phyloP scores from a whole-genome alignment of 305 asterid species.

The Fraxinus xanthoxyloides region DNA sequence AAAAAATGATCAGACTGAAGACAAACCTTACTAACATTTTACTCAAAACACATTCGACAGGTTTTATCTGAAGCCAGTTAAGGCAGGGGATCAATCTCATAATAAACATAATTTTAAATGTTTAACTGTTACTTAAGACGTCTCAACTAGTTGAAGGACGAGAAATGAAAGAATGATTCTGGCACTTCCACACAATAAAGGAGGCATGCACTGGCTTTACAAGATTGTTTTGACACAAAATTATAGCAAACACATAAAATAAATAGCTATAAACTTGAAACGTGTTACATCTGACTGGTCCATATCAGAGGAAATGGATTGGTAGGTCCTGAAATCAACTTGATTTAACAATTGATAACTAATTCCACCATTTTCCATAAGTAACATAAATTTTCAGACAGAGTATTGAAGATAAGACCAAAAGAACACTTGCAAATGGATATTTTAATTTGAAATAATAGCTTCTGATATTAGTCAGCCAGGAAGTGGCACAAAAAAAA shows the following conservation, averaged over 20 bases:
- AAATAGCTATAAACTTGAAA: background rate
- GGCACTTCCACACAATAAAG: background rate
- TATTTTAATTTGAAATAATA: background rate
- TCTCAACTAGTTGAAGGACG: background rate
- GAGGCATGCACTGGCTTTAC: background rate
- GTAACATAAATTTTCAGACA: background rate
- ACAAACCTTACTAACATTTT: background rate
- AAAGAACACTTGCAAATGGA: background rate
- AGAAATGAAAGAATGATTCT: background rate
- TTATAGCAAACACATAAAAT: background rate
- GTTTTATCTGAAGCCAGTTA: background rate
- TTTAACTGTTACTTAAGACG: background rate
- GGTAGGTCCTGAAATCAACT: background rate
- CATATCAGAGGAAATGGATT: background rate
- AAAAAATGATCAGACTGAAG: background rate
- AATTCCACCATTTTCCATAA: background rate
- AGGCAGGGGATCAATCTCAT: background rate
- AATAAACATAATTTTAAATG: background rate
- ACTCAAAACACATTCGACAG: background rate
- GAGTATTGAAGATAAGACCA: background rate
- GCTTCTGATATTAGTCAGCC: slow-evolving; percentile 10
- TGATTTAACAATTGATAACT: background rate
- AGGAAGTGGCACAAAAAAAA: background rate
- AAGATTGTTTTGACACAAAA: background rate
- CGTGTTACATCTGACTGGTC: background rate